A percentile compares a stretch with the other conserved stretches of the same genome.
Evolutionary conservation across 2,329 filamentous ascomycete species (phyloP).

Genomic region (Alternaria tenuissima): DNA sequence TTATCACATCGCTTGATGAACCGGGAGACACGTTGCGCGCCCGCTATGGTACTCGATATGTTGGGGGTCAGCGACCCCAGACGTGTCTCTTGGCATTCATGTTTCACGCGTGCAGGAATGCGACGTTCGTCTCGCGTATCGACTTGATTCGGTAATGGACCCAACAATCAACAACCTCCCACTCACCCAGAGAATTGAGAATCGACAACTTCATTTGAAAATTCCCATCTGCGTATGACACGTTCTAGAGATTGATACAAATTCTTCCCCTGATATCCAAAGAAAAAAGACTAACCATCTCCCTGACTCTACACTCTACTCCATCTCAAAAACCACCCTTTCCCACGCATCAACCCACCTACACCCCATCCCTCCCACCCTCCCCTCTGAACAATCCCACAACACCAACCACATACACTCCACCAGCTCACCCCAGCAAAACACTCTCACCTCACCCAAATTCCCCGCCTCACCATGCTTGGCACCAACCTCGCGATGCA

Average conservation of each 20-base stretch:
- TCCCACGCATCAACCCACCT: conserved; percentile 74
- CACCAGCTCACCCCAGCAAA: conserved; percentile 79
- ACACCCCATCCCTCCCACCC: conserved; percentile 65
- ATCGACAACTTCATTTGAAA: fast-evolving
- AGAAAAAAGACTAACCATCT: neutral
- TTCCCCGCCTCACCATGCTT: neutral
- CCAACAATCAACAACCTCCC: neutral
- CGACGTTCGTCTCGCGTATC: neutral
- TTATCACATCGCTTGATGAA: conserved; percentile 23
- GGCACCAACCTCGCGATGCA: conserved; percentile 45
- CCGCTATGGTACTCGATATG: conserved; percentile 4
- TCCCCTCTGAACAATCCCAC: conserved; percentile 73
- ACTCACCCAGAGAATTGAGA: too few relatives aligned
- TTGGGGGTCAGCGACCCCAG: conserved; percentile 5
- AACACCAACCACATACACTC: conserved; percentile 78
- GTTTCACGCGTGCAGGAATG: conserved; percentile 13
- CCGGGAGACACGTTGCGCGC: conserved; percentile 14
- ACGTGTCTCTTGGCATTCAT: conserved; percentile 15
- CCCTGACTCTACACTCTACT: conserved; percentile 14
- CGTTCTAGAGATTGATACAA: neutral
- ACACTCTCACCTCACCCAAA: conserved; percentile 66
- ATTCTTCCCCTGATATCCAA: too few relatives aligned
- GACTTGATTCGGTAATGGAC: neutral
- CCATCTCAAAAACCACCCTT: conserved; percentile 63
- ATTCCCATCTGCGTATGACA: neutral